Evolutionary conservation across 2,329 filamentous ascomycete species (phyloP).

Genomic region (Fusarium xylarioides): DNA sequence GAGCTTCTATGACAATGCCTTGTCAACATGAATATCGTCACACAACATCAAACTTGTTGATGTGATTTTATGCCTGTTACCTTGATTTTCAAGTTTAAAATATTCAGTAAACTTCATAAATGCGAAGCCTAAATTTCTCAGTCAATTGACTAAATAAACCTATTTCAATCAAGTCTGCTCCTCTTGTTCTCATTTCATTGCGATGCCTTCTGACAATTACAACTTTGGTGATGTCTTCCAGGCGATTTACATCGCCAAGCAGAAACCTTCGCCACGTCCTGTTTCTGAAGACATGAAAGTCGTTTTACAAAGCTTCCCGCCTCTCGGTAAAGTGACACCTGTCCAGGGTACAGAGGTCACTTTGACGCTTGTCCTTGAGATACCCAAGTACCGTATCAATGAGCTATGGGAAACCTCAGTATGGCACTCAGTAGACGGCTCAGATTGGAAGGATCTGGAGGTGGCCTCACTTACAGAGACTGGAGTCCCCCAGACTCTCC

Average conservation of each 20-base stretch:
- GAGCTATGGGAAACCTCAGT: constrained; percentile 76
- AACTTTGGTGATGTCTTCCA: constrained; percentile 51
- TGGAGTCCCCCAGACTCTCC: constrained; percentile 60
- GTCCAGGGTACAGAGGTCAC: constrained; percentile 58
- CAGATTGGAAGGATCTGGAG: constrained; percentile 63
- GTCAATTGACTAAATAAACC: constrained; percentile 17
- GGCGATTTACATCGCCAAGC: constrained; percentile 50
- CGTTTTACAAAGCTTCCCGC: constrained; percentile 67
- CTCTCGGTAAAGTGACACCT: constrained; percentile 78
- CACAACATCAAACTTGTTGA: constrained; percentile 2
- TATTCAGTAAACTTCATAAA: background rate
- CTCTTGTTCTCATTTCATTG: constrained; percentile 11
- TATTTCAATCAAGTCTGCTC: constrained; percentile 5
- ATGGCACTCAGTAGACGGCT: constrained; percentile 72
- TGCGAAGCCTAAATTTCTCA: background rate
- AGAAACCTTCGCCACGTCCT: constrained; percentile 45
- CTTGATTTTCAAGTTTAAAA: background rate
- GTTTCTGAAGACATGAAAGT: constrained; percentile 49
- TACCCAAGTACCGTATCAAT: constrained; percentile 62
- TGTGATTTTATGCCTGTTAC: background rate
- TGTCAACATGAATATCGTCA: constrained; percentile 8
- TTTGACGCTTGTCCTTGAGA: constrained; percentile 77
- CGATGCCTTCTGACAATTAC: constrained; percentile 44
- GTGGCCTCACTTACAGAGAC: constrained; percentile 44
- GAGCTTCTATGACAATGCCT: constrained; percentile 2